Percentiles rank a stretch among this genome's conserved stretches.
These are phyloP conservation scores for Lipomyces lipofer DNA, from an alignment of 805 yeast genomes.

Conservation along the genomic window DNA sequence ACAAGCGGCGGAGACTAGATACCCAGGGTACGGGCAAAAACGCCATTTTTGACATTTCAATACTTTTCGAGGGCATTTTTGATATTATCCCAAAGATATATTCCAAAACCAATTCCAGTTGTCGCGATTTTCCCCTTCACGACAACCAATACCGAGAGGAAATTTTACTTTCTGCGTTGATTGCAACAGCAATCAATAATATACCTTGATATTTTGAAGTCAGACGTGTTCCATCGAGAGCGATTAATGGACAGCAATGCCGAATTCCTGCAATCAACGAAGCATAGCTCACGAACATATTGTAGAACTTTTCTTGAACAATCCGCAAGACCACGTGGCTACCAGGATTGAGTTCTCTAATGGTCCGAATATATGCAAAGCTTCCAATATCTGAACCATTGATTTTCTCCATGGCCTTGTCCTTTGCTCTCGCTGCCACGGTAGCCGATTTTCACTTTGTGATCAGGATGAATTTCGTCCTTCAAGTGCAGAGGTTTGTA, in stretches of 20 bases:
- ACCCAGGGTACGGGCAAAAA: no score
- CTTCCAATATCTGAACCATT: background rate
- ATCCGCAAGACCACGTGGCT: background rate
- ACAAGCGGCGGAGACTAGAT: no score
- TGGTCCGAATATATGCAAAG: background rate
- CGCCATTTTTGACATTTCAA: no score
- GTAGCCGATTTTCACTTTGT: background rate
- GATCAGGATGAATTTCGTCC: background rate
- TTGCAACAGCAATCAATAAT: no score
- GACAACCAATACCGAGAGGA: no score
- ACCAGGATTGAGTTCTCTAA: background rate
- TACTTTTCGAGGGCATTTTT: no score
- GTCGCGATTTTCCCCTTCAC: no score
- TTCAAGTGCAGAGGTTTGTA: background rate
- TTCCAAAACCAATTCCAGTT: no score
- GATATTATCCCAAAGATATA: no score
- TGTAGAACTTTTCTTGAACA: background rate
- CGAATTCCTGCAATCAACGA: background rate
- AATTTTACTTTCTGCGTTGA: no score
- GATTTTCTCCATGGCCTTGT: background rate
- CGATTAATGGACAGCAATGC: background rate
- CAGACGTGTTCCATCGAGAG: background rate
- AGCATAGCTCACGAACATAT: background rate
- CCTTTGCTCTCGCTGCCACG: constrained; percentile 1
- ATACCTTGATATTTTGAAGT: no score